Percentiles rank a stretch among this genome's conserved stretches.
phyloP scores from a whole-genome alignment of 1,139 yeast species.

The Diutina rugosa region DNA sequence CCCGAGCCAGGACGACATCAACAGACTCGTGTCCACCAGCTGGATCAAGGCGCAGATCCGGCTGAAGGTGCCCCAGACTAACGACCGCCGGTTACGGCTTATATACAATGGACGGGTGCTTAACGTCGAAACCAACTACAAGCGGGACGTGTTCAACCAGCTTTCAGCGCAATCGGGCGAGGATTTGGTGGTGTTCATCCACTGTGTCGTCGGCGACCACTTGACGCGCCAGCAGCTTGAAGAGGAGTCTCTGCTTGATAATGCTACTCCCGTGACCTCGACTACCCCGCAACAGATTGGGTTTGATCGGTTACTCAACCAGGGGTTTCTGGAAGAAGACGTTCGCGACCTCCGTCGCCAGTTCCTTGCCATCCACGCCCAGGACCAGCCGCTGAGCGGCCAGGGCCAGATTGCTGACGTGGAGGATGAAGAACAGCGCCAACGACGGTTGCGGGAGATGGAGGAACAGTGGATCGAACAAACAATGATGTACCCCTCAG shows the following conservation, averaged over 20 bases:
- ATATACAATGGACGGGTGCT: conserved; percentile 67
- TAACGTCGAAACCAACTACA: conserved; percentile 44
- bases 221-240: conserved; percentile 45
- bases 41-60: conserved; percentile 22
- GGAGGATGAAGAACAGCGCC: conserved; percentile 27
- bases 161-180: conserved; percentile 5
- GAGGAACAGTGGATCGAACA: conserved; percentile 91
- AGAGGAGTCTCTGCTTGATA: conserved; percentile 51
- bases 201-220: conserved; percentile 71
- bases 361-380: conserved; percentile 56
- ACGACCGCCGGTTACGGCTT: conserved; percentile 43
- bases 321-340: conserved; percentile 75
- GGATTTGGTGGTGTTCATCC: conserved; percentile 37
- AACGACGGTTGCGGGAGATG: conserved; percentile 38
- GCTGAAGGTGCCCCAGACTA: conserved; percentile 8
- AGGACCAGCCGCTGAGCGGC: conserved; percentile 3
- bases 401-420: conserved; percentile 21
- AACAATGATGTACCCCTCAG: conserved; percentile 30
- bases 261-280: conserved; percentile 5
- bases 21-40: conserved; percentile 16
- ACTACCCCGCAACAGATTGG: conserved; percentile 69
- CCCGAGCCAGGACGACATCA: conserved; percentile 20
- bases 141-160: conserved; percentile 5
- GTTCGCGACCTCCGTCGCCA: conserved; percentile 61
- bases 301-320: conserved; percentile 68